A percentile compares a stretch with the other conserved stretches of the same genome.
phyloP scores from a whole-genome alignment of 179 eudicot genomes.

The Silene noctiflora region DNA sequence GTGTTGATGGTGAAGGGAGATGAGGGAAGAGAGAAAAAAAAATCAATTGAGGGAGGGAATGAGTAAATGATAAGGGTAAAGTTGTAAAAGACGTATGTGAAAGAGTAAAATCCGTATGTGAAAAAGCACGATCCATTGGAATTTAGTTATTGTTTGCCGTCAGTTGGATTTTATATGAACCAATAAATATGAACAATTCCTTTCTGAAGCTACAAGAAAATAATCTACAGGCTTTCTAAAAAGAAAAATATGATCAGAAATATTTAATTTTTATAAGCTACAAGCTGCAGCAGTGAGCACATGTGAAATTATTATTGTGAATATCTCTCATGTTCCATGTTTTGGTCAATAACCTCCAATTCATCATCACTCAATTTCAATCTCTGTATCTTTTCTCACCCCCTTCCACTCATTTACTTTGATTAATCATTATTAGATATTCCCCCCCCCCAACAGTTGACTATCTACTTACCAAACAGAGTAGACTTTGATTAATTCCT shows the following conservation, averaged over 20 bases:
- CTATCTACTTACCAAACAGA: background rate
- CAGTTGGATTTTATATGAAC: no score
- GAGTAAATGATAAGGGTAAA: no score
- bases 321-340: background rate
- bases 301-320: background rate
- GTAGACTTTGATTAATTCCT: background rate
- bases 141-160: no score
- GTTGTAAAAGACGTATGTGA: no score
- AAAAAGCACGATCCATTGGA: no score
- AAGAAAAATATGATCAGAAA: background rate
- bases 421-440: background rate
- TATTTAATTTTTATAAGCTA: background rate
- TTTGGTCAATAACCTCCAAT: background rate
- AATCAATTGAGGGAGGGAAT: no score
- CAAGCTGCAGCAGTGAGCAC: no score
- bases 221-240: background rate
- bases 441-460: background rate
- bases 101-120: no score
- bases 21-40: no score
- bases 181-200: slow-evolving; percentile 2
- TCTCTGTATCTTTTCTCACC: background rate
- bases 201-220: background rate
- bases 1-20: no score
- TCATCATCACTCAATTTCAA: background rate
- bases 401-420: background rate